A percentile compares a stretch with the other conserved stretches of the same genome.
Conservation (phyloP, 1,284 basidiomycete species). For the Agaricales sp. region DNA sequence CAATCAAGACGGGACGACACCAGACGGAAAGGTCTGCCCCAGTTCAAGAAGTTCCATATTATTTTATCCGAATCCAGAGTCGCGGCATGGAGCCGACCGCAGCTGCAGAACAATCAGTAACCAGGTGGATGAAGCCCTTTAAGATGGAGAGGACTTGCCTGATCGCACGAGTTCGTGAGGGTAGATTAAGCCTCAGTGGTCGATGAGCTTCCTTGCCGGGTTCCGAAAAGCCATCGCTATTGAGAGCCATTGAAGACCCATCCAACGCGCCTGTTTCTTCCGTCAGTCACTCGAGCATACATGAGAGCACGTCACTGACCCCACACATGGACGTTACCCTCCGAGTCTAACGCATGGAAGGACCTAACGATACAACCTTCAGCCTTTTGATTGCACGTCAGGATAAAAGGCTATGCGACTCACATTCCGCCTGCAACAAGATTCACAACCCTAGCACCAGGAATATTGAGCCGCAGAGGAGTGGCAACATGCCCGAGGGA, state of each 20-base stretch:
- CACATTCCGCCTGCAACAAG: slow-evolving; percentile 77
- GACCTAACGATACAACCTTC: slow-evolving; percentile 37
- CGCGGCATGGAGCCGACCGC: slow-evolving; percentile 64
- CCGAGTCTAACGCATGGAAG: slow-evolving; percentile 69
- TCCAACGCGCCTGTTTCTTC: slow-evolving; percentile 46
- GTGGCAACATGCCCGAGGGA: slow-evolving; percentile 24
- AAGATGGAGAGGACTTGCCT: slow-evolving; percentile 32
- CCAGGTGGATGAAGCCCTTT: slow-evolving; percentile 5
- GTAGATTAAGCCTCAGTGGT: slow-evolving; percentile 50
- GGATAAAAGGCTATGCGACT: slow-evolving; percentile 14
- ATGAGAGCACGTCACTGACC: too few relatives aligned
- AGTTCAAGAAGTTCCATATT: slow-evolving; percentile 66
- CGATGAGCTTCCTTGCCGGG: slow-evolving; percentile 34
- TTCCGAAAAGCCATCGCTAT: slow-evolving; percentile 47
- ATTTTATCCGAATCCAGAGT: slow-evolving; percentile 45
- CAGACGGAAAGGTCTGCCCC: slow-evolving; percentile 65
- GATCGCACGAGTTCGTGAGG: slow-evolving; percentile 44
- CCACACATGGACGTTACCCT: slow-evolving; percentile 75
- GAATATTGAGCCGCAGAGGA: slow-evolving; percentile 55
- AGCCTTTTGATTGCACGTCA: slow-evolving; percentile 1
- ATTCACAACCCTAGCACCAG: slow-evolving; percentile 56
- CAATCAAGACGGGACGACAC: slow-evolving; percentile 37
- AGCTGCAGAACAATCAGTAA: slow-evolving; percentile 31
- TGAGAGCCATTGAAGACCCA: slow-evolving; percentile 30
- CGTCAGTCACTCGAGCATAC: slow-evolving; percentile 20